Evolutionary conservation across 2,329 filamentous ascomycete genomes (phyloP).

Genomic region (Calonectria hawksworthii): DNA sequence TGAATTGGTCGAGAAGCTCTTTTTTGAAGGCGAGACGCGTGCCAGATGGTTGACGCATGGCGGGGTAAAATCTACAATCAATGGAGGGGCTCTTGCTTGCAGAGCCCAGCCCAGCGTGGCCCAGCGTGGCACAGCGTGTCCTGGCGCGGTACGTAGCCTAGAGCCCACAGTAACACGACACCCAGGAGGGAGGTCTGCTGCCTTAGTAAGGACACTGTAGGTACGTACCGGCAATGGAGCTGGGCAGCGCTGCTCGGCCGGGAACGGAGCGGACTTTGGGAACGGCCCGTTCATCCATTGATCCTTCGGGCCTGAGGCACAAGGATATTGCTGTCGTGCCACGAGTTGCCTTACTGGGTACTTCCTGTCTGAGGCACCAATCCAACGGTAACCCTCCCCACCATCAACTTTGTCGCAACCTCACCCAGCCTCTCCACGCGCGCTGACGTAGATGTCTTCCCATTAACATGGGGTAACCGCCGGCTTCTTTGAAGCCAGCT

Average conservation of each 20-base stretch:
- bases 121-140: background rate
- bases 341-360: background rate
- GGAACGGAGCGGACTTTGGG: conserved; percentile 17
- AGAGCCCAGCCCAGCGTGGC: background rate
- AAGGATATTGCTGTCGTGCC: background rate
- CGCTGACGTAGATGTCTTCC: background rate
- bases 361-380: conserved; percentile 26
- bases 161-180: background rate
- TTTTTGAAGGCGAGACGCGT: conserved; percentile 47
- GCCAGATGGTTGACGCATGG: conserved; percentile 45
- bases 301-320: conserved; percentile 29
- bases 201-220: background rate
- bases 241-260: conserved; percentile 14
- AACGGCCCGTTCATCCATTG: background rate
- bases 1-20: conserved; percentile 36
- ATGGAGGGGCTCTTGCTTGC: conserved; percentile 45
- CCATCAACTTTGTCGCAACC: background rate
- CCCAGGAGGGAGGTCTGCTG: background rate
- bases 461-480: conserved; percentile 10
- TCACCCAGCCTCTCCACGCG: background rate
- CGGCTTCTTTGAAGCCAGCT: background rate
- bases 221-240: background rate
- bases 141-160: background rate
- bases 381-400: background rate
- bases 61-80: conserved; percentile 54